Evolutionary conservation across 345 rosid species (phyloP), one percentile per base, ranked within the genome.

Genomic region (Ceriops tagal): DNA sequence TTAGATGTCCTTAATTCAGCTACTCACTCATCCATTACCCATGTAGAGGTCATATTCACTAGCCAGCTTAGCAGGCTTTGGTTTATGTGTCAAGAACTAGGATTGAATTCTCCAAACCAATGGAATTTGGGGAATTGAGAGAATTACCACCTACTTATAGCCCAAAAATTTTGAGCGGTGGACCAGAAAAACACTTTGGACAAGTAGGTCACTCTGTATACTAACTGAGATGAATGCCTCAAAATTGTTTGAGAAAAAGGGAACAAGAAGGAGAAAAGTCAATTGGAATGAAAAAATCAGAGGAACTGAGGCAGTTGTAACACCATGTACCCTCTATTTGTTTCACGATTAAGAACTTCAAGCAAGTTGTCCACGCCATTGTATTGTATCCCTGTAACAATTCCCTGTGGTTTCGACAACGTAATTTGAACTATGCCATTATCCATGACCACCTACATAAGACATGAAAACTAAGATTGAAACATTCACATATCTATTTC

Each of bases 371-470:
- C 80, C 31, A 77, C 51, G 22, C 80, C 80, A 34, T 47, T 39
- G 27, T 77, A 77, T 30, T 70, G 58, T 67, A 77, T 67, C 18
- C 80, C 80, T 21, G 80, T 77, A 35, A 77, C 75, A 58, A 77
- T 62, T 49, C 80, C 80, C 6, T 39, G 69, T 21, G 80, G 80
- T 52, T 77, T 77, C 19, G 80, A 77, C 26, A 77, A 63, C 0
- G 80, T 77, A n/a, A 77, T 64, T 71, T 71, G 80, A 24, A 77
- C 73, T 56, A 63, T 63, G 24, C 80, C 80, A 63, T 77, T 77
- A 47, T 77, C 80, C 69, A 77, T 71, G 47, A 77, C 70, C 65
- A 77, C 76, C 80, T 77, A 66, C 70, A 70, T 7, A 59, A 58
- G 13, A 15, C 61, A 64, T 27, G 18, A 43, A 26, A 53, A 28